These are phyloP conservation scores for Neurospora africana DNA, from an alignment of 495 filamentous ascomycete species.

Conservation along the genomic window DNA sequence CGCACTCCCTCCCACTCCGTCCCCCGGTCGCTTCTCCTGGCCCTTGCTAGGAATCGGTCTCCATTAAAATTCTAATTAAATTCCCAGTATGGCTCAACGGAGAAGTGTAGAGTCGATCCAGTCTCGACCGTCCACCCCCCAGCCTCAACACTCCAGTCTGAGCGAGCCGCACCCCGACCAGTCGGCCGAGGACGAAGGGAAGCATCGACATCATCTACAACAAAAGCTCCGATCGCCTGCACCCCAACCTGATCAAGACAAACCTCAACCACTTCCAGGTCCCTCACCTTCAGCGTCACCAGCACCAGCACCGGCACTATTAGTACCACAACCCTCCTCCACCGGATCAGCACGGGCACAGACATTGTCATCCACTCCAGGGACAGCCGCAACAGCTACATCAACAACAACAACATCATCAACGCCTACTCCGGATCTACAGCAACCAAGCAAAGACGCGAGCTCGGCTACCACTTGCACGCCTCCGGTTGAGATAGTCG, in stretches of 20 bases:
- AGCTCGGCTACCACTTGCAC: conserved; percentile 2
- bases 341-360: conserved; percentile 2
- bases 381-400: conserved; percentile 3
- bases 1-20: not conserved
- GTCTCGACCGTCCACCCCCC: conserved; percentile 16
- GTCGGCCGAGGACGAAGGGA: conserved; percentile 1
- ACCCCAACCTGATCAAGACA: conserved; percentile 4
- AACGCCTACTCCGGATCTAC: not conserved
- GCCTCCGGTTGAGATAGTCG: conserved; percentile 4
- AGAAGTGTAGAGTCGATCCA: conserved; percentile 18
- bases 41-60: conserved; percentile 25
- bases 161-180: conserved; percentile 18
- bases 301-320: not conserved
- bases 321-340: not conserved
- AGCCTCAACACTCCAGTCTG: conserved; percentile 20
- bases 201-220: conserved; percentile 5
- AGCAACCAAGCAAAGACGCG: not conserved
- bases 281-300: not conserved
- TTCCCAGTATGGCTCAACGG: conserved; percentile 32
- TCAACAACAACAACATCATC: not conserved
- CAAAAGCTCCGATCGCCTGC: conserved; percentile 1
- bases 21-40: conserved; percentile 24
- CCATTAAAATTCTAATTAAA: conserved; percentile 36
- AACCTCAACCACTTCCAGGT: not conserved
- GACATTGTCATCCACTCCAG: conserved; percentile 1